Evolutionary conservation across 2,329 filamentous ascomycete species (phyloP), one percentile per base, ranked within the genome.

Genomic region (Onygena corvina): DNA sequence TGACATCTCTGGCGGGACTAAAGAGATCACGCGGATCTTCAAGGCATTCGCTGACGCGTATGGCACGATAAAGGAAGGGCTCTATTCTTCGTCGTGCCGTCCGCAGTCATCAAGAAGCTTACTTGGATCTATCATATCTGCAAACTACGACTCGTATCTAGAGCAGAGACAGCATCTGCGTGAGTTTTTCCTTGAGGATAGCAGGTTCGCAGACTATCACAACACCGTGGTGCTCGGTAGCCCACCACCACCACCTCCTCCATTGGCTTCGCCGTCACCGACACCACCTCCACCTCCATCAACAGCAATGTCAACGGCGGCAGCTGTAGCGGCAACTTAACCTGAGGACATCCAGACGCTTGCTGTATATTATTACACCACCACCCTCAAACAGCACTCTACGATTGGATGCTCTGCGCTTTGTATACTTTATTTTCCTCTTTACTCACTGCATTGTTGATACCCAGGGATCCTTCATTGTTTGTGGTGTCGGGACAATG

Each of bases 1-100:
- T 63, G 92, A 98, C 60, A 92, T 98, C 21, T 83, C 92, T 0
- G 88, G 88, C 7, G 89, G 89, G 7, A 92, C 88, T 0, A 76
- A 72, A 40, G 84, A 86, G 56, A 85, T 84, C 5, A 56, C 66
- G 0, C 70, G 76, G 6, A 84, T 95, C 45, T 70, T 86, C 55
- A 62, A 71, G n/a, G 72, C 75, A 9, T 96, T 98, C 63, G 70
- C 76, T 1, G 68, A 79, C 1, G 84, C 85, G 0, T 76, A 80
- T 59, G 59, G 70, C 7, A 63, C 64, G 2, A 66, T 94, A 12
- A 70, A 73, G 42, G 63, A 75, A 2, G 75, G 77, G 27, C 80
- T 90, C 73, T 49, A 60, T 8, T 54, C 56, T 4, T 54, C 50
- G 7, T 57, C 59, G 7, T 56, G 58, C 35, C 50, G 51, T 6